Base-by-base conservation (phyloP, 768 basidiomycete species). In the Tremella yokohamensis region DNA sequence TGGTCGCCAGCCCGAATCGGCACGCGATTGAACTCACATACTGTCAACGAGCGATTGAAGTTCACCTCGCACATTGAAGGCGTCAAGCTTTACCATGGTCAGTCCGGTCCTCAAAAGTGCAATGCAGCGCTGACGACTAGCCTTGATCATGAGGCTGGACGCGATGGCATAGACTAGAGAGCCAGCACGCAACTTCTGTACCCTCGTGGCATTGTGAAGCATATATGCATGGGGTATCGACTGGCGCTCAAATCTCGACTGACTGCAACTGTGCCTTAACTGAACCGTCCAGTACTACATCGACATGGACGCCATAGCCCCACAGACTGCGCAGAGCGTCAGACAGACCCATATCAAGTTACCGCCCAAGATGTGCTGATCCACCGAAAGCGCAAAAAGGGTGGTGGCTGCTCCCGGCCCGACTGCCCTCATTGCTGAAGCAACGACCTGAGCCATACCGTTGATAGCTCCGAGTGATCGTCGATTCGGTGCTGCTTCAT, bases 381-480 rank as follows among this genome's bases (percentile, higher is more conserved):
- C 58, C n/a, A 71, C 61, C 15, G 66, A 68, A 3, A 71, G 49
- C 1, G 69, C 69, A 49, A 68, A 71, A n/a, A 71, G 55, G 34
- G 59, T 59, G 0, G 62, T 57, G 11, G 66, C 62, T 12, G 60
- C 60, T 16, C 64, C 69, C 9, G 69, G 69, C 37, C 69, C 69
- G 47, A 71, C 57, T 18, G 60, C 57, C 24, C 69, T 40, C 39
- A 68, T 61, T 8, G 57, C 56, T 0, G 66, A 71, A 2, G 69
- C 64, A 15, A 68, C 52, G 15, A 65, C 64, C 59, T 71, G 69
- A 4, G 69, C 65, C 12, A 57, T 61, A 52, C 68, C 69, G 48
- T 71, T 71, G 58, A 71, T 66, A 1, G 69, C 60, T 15, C 69
- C 69, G 0, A 71, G 42, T 3, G 57, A 52, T 20, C 57, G 60